phyloP scores from a whole-genome alignment of 78 protist genomes.

The Dictyostelium citrinum region DNA sequence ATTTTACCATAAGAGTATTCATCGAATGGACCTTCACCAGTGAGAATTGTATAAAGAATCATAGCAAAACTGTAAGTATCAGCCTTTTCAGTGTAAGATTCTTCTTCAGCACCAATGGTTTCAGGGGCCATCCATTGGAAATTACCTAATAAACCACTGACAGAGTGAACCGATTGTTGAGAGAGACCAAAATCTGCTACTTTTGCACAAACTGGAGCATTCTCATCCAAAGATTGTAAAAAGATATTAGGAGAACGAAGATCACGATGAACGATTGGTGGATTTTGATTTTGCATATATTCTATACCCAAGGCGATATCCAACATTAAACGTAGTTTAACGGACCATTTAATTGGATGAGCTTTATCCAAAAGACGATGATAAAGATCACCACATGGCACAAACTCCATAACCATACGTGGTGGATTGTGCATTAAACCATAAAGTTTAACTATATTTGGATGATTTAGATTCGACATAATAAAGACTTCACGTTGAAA shows the following conservation, averaged over 20 bases:
- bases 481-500: slow-evolving; percentile 81
- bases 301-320: slow-evolving; percentile 70
- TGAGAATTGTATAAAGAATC: slow-evolving; percentile 58
- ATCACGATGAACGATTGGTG: slow-evolving; percentile 80
- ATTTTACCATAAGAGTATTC: slow-evolving; percentile 36
- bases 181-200: slow-evolving; percentile 80
- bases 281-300: slow-evolving; percentile 64
- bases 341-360: slow-evolving; percentile 20
- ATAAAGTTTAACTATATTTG: slow-evolving; percentile 66
- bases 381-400: slow-evolving; percentile 71
- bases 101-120: slow-evolving; percentile 75
- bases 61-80: slow-evolving; percentile 78
- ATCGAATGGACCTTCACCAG: slow-evolving; percentile 56
- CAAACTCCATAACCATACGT: slow-evolving; percentile 75
- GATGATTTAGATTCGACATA: slow-evolving; percentile 62
- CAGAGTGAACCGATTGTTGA: slow-evolving; percentile 67
- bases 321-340: slow-evolving; percentile 33
- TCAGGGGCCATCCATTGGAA: slow-evolving; percentile 84
- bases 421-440: slow-evolving; percentile 77
- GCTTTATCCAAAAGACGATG: background rate
- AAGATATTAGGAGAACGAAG: slow-evolving; percentile 69
- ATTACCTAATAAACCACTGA: slow-evolving; percentile 47
- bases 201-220: slow-evolving; percentile 67
- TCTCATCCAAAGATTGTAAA: slow-evolving; percentile 25
- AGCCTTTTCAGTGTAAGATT: slow-evolving; percentile 66